phyloP scores from a whole-genome alignment of 1,284 basidiomycete species.

The Anthracocystis panici-leucophaei region DNA sequence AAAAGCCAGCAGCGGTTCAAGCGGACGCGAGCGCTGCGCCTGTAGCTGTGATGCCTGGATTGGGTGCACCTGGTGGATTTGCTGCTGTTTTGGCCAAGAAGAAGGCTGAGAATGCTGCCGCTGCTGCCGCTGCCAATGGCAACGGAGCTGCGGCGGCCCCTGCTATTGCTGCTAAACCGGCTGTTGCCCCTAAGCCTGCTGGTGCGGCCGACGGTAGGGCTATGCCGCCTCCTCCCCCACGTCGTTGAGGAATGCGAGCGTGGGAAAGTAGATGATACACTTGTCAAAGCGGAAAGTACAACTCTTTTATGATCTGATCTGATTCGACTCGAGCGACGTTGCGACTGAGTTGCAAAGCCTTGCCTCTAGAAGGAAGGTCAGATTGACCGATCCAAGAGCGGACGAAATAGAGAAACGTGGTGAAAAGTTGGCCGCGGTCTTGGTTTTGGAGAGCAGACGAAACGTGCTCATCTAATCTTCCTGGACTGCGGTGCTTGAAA shows the following conservation, averaged over 20 bases:
- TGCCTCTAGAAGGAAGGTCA: too few species aligned
- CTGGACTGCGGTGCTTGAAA: too few species aligned
- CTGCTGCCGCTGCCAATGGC: conserved; percentile 36
- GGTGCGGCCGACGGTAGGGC: conserved; percentile 42
- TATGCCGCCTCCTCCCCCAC: conserved; percentile 54
- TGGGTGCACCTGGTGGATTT: conserved; percentile 70
- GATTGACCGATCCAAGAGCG: too few species aligned
- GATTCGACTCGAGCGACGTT: too few species aligned
- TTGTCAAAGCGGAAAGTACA: too few species aligned
- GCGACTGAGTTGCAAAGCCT: too few species aligned
- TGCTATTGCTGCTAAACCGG: conserved; percentile 28
- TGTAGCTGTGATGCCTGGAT: conserved; percentile 70
- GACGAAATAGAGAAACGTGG: too few species aligned
- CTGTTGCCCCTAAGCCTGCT: conserved; percentile 50
- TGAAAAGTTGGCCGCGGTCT: too few species aligned
- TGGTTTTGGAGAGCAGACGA: too few species aligned
- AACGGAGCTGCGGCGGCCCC: conserved; percentile 25
- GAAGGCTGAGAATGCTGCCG: conserved; percentile 62
- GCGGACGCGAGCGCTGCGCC: conserved; percentile 69
- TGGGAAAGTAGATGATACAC: too few species aligned
- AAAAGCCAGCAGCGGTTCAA: conserved; percentile 44
- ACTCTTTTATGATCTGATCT: too few species aligned
- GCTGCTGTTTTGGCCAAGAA: conserved; percentile 71
- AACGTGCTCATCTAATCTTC: too few species aligned
- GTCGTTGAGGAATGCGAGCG: conserved; percentile 12